phyloP scores from a whole-genome alignment of 2,329 filamentous ascomycete genomes.

The Xylaria sp. region DNA sequence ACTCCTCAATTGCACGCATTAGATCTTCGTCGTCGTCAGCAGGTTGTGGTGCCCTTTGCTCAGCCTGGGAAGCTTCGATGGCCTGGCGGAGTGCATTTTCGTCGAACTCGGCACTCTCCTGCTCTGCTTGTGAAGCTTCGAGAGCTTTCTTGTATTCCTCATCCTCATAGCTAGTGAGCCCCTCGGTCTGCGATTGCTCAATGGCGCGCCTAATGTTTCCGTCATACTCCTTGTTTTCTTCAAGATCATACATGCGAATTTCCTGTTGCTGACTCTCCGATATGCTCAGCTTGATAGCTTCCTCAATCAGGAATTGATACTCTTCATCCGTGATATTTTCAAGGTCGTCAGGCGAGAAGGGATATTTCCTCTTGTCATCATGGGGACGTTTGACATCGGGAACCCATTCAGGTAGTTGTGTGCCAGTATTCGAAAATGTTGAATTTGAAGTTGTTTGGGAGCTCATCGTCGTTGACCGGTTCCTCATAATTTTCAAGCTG shows the following conservation, averaged over 20 bases:
- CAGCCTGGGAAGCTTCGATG: conserved; percentile 54
- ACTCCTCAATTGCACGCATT: conserved; percentile 59
- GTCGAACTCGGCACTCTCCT: conserved; percentile 39
- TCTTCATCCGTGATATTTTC: conserved; percentile 65
- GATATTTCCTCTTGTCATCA: conserved; percentile 21
- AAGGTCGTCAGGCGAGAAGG: conserved; percentile 50
- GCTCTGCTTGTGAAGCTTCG: conserved; percentile 51
- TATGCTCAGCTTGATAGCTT: conserved; percentile 65
- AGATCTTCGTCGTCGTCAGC: conserved; percentile 55
- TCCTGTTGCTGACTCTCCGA: conserved; percentile 41
- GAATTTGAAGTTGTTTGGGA: conserved; percentile 36
- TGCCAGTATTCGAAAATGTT: conserved; percentile 26
- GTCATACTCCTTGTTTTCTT: conserved; percentile 38
- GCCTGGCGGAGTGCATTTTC: conserved; percentile 54
- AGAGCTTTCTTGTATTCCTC: conserved; percentile 55
- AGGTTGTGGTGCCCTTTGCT: conserved; percentile 30
- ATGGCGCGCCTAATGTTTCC: conserved; percentile 41
- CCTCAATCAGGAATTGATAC: conserved; percentile 65
- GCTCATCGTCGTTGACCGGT: conserved; percentile 40
- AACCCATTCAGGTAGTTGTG: conserved; percentile 33
- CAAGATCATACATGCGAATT: conserved; percentile 40
- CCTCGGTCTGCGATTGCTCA: conserved; percentile 42
- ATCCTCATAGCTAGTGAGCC: conserved; percentile 45
- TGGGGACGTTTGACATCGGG: conserved; percentile 40
- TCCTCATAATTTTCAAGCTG: conserved; percentile 68